phyloP scores from a whole-genome alignment of 2,329 filamentous ascomycete species.

The Cladosporium colombiae region DNA sequence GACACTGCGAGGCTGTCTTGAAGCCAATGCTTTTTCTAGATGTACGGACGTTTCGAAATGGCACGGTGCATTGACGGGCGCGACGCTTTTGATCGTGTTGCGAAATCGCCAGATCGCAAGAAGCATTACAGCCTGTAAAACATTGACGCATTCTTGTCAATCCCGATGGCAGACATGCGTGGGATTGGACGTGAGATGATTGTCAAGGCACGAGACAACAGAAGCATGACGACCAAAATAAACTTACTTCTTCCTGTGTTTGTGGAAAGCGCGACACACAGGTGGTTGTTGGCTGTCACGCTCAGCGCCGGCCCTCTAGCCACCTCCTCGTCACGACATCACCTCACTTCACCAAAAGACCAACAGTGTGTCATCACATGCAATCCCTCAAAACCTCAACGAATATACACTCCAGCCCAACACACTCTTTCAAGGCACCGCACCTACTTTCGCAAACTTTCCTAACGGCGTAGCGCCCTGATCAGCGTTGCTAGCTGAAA shows the following conservation, averaged over 20 bases:
- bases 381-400: background rate
- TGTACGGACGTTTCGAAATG: background rate
- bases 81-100: background rate
- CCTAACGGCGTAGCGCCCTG: background rate
- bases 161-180: background rate
- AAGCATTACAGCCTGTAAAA: background rate
- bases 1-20: background rate
- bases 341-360: background rate
- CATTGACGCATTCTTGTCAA: background rate
- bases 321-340: background rate
- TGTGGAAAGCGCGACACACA: background rate
- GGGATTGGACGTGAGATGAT: background rate
- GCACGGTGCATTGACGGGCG: background rate
- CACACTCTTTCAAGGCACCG: background rate
- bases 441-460: background rate
- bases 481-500: background rate
- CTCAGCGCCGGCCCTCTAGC: background rate
- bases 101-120: background rate
- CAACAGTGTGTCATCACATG: background rate
- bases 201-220: background rate
- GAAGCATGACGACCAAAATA: background rate
- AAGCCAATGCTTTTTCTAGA: background rate
- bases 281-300: background rate
- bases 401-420: constrained; percentile 1
- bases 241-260: background rate